These are phyloP conservation scores for Quercus aquifolioides DNA, from an alignment of 306 rosid species.

Conservation along the genomic window DNA sequence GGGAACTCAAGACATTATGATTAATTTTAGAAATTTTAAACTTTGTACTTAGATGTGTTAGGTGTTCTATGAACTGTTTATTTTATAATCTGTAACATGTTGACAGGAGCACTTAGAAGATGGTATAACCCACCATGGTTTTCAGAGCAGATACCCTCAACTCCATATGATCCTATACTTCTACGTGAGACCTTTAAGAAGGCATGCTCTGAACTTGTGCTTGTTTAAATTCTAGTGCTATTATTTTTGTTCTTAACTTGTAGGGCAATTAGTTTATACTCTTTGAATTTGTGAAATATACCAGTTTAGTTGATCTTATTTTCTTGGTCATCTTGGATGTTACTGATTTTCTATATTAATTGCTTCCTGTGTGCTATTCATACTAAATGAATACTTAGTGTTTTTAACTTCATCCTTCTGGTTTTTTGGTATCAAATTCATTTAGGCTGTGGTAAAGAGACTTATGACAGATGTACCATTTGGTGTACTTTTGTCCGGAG, in stretches of 20 bases:
- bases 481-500: constrained; percentile 94
- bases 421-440: constrained; percentile 22
- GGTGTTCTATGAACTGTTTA: not conserved
- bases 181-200: constrained; percentile 78
- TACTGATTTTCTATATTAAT: not conserved
- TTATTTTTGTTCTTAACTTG: not conserved
- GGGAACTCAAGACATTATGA: not conserved
- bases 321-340: not conserved
- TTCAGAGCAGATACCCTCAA: constrained; percentile 65
- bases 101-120: constrained; percentile 80
- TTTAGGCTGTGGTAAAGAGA: constrained; percentile 90
- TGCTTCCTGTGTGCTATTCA: not conserved
- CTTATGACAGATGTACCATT: constrained; percentile 99
- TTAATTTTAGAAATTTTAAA: not conserved
- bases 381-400: not conserved
- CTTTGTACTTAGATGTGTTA: not conserved
- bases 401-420: constrained; percentile 6
- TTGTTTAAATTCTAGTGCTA: not conserved
- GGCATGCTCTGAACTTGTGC: constrained; percentile 40
- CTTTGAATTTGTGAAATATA: not conserved
- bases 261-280: not conserved
- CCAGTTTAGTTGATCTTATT: not conserved
- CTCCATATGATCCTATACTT: constrained; percentile 60
- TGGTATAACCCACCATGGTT: constrained; percentile 97
- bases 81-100: constrained; percentile 17